phyloP scores from a whole-genome alignment of 352 stramenopile genomes.

The Pythium scleroteichum region DNA sequence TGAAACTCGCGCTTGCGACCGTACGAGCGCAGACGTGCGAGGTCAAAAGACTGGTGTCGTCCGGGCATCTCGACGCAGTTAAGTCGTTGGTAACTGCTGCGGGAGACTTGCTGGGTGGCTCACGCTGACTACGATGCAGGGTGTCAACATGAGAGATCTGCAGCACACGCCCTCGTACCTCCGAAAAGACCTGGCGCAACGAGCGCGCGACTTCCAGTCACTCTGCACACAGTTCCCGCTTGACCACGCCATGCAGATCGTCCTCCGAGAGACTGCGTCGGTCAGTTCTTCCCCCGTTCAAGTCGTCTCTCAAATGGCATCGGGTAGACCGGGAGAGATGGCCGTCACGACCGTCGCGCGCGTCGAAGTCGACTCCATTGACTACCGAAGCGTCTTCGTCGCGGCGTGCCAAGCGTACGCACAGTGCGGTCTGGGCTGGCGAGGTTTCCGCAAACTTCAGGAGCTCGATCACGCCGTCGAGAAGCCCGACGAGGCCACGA shows the following conservation, averaged over 20 bases:
- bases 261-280: background rate
- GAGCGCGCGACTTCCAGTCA: background rate
- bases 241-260: slow-evolving; percentile 1
- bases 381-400: no score
- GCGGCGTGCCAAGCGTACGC: no score
- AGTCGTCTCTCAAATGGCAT: background rate
- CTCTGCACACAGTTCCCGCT: slow-evolving; percentile 1
- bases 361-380: no score
- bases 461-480: no score
- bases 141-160: slow-evolving; percentile 5
- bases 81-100: background rate
- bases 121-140: background rate
- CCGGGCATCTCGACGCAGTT: background rate
- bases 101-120: background rate
- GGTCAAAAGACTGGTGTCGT: background rate
- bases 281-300: background rate
- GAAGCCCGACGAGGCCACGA: no score
- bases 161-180: background rate
- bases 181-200: background rate
- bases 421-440: no score
- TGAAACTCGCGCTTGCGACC: background rate
- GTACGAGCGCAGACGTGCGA: background rate
- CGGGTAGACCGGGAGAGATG: background rate
- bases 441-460: no score
- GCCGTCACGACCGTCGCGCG: background rate